Percentiles rank a stretch among this genome's conserved stretches.
Conservation (phyloP, 2,329 filamentous ascomycete genomes). For the Sporothrix brunneoviolacea region DNA sequence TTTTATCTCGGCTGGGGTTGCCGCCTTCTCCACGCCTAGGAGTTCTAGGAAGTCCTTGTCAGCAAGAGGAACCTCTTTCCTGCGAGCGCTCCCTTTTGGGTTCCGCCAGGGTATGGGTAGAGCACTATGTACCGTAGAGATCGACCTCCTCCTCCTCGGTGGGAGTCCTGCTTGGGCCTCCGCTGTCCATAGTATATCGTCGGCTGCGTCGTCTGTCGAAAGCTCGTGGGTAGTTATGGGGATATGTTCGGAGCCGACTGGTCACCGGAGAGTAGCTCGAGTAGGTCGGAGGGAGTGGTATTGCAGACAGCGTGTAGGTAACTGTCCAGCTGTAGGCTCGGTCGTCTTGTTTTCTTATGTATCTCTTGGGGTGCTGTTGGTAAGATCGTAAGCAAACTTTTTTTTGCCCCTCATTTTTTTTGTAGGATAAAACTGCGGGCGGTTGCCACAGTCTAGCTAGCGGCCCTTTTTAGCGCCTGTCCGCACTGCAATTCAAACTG, state of each 20-base stretch:
- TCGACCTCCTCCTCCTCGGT: conserved; percentile 43
- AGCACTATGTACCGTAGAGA: conserved; percentile 43
- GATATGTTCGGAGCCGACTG: too few relatives aligned
- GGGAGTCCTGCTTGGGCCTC: conserved; percentile 18
- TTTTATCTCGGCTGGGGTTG: conserved; percentile 76
- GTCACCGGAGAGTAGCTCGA: too few relatives aligned
- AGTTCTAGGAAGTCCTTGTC: conserved; percentile 51
- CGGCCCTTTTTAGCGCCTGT: neutral
- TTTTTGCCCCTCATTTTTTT: conserved; percentile 13
- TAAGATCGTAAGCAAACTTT: conserved; percentile 9
- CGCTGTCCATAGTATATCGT: conserved; percentile 23
- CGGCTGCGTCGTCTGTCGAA: too few relatives aligned
- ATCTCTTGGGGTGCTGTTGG: neutral
- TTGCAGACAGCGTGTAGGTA: too few relatives aligned
- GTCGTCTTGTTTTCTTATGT: neutral
- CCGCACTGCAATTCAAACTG: neutral
- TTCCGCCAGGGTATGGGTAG: neutral
- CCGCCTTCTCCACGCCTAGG: conserved; percentile 65
- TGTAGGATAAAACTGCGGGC: too few relatives aligned
- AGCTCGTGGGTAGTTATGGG: too few relatives aligned
- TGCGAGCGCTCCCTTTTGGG: neutral
- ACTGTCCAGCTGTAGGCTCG: too few relatives aligned
- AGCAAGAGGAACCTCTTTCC: neutral
- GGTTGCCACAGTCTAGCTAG: neutral
- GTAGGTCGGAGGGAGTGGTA: too few relatives aligned